A percentile compares a stretch with the other conserved stretches of the same genome.
Evolutionary conservation across 2,329 filamentous ascomycete species (phyloP).

Genomic region (Cladophialophora immunda): DNA sequence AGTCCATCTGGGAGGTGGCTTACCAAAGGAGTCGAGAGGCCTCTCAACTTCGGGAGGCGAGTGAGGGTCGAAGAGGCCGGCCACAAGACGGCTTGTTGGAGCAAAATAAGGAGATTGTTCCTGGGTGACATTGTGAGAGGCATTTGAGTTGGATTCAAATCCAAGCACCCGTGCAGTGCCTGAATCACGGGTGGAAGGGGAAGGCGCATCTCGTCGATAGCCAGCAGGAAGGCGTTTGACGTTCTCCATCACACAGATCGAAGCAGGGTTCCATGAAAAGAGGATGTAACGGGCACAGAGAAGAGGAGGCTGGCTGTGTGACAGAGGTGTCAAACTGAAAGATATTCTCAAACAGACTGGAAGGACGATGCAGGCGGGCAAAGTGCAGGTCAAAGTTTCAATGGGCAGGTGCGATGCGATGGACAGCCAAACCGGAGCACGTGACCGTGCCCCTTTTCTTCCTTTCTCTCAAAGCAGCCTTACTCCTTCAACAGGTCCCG

Average conservation of each 20-base stretch:
- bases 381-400: constrained; percentile 15
- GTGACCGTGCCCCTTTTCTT: constrained; percentile 13
- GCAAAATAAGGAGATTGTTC: constrained; percentile 12
- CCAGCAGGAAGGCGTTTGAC: constrained; percentile 17
- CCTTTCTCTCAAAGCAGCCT: constrained; percentile 4
- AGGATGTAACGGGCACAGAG: constrained; percentile 15
- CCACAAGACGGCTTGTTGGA: not conserved
- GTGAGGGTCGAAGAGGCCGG: constrained; percentile 6
- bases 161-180: constrained; percentile 5
- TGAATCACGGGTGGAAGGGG: constrained; percentile 17
- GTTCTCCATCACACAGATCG: constrained; percentile 26
- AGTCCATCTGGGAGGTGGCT: constrained; percentile 1
- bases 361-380: constrained; percentile 25
- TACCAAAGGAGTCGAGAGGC: constrained; percentile 39
- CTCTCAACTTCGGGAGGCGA: constrained; percentile 19
- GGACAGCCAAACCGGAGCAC: constrained; percentile 9
- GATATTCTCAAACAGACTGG: constrained; percentile 25
- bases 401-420: constrained; percentile 13
- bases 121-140: constrained; percentile 9
- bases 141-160: not conserved
- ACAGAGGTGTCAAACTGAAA: constrained; percentile 19
- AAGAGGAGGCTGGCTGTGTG: not conserved
- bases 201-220: constrained; percentile 4
- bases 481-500: not conserved
- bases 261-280: constrained; percentile 2